Conservation (phyloP, 2,329 filamentous ascomycete genomes). For the Triangularia verruculosa region DNA sequence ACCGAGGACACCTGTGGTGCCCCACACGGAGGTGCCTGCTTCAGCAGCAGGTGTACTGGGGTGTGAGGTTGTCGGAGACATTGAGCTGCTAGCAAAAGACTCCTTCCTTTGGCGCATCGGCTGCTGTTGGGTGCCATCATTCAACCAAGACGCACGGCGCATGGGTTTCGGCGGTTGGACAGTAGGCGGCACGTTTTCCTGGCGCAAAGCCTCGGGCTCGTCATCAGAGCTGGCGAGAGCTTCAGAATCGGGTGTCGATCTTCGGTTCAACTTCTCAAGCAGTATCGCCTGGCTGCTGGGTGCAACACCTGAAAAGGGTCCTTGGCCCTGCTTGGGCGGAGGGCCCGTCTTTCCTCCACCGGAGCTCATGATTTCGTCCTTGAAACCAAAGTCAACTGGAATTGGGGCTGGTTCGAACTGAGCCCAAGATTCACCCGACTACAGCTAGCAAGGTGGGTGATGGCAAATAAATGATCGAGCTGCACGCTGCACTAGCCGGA, state of each 20-base stretch:
- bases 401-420: not conserved
- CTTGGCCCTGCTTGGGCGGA: slow-evolving; percentile 50
- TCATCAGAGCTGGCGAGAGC: slow-evolving; percentile 93
- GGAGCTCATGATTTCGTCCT: slow-evolving; percentile 46
- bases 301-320: slow-evolving; percentile 43
- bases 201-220: slow-evolving; percentile 67
- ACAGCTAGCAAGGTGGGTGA: not conserved
- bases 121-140: slow-evolving; percentile 64
- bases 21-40: slow-evolving; percentile 51
- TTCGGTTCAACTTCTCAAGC: slow-evolving; percentile 74
- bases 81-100: slow-evolving; percentile 72
- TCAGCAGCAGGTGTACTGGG: slow-evolving; percentile 77
- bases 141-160: slow-evolving; percentile 79
- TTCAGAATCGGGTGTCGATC: slow-evolving; percentile 90
- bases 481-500: not conserved
- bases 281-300: slow-evolving; percentile 62
- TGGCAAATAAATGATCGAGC: not conserved
- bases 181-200: slow-evolving; percentile 48
- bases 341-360: slow-evolving; percentile 48
- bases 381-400: not conserved
- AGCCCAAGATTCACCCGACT: not conserved
- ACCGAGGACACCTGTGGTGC: slow-evolving; percentile 44
- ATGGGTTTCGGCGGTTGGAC: slow-evolving; percentile 58
- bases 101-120: slow-evolving; percentile 66
- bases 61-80: slow-evolving; percentile 77